Evolutionary conservation across 2,329 filamentous ascomycete species (phyloP).

Genomic region (Nothomitra cinnamomea): DNA sequence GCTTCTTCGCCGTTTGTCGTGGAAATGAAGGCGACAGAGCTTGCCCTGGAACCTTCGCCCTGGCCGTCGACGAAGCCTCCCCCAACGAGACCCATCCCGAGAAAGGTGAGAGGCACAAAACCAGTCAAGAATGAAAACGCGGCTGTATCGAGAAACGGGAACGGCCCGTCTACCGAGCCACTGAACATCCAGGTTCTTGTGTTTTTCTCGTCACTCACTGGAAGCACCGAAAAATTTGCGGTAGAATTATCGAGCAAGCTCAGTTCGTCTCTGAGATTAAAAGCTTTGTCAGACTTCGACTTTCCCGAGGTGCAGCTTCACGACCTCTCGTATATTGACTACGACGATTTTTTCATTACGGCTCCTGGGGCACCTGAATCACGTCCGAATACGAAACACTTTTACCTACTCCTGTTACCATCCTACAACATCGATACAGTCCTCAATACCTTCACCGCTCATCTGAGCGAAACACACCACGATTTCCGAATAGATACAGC

Average conservation of each 20-base stretch:
- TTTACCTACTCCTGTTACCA: constrained; percentile 75
- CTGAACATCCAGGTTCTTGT: constrained; percentile 52
- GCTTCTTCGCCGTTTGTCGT: not conserved
- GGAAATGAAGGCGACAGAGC: not conserved
- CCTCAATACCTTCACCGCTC: constrained; percentile 71
- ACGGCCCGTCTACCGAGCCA: constrained; percentile 17
- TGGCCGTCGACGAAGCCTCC: not conserved
- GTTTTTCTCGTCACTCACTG: constrained; percentile 83
- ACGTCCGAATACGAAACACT: constrained; percentile 36
- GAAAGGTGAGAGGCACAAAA: constrained; percentile 21
- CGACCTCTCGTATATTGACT: constrained; percentile 74
- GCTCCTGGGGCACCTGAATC: constrained; percentile 44
- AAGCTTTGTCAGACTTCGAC: not conserved
- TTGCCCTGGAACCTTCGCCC: not conserved
- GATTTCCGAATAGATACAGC: constrained; percentile 93
- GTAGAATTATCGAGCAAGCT: constrained; percentile 43
- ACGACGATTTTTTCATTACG: constrained; percentile 80
- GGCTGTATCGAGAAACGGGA: constrained; percentile 8
- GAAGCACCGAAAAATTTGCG: constrained; percentile 60
- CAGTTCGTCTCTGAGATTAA: constrained; percentile 26
- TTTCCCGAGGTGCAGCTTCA: constrained; percentile 45
- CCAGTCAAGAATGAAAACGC: constrained; percentile 12
- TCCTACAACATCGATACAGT: constrained; percentile 94
- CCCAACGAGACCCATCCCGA: constrained; percentile 14
- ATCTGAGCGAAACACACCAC: constrained; percentile 82